Conservation (phyloP, 2,329 filamentous ascomycete genomes). For the Penicillium olsonii region DNA sequence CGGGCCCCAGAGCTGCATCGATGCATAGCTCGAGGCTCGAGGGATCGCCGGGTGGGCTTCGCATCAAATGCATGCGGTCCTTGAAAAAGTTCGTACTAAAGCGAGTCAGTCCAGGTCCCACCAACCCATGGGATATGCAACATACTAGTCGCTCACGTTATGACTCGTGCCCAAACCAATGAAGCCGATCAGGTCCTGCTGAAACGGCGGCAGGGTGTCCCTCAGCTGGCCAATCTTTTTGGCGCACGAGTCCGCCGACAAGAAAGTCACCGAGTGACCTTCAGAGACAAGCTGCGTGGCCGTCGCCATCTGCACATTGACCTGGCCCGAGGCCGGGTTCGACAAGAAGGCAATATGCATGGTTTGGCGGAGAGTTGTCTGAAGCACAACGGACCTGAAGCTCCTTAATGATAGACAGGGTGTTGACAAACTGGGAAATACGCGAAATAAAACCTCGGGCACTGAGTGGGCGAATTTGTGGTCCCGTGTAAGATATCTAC, state of each 20-base stretch:
- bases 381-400: neutral
- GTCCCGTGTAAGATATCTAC: neutral
- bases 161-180: neutral
- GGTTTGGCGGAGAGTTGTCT: neutral
- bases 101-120: neutral
- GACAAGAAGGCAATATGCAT: neutral
- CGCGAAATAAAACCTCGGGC: neutral
- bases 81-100: neutral
- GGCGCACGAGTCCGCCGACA: neutral
- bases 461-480: neutral
- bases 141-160: neutral
- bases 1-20: neutral
- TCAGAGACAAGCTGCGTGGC: neutral
- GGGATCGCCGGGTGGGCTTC: neutral
- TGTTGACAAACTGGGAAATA: neutral
- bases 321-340: neutral
- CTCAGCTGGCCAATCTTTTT: neutral
- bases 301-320: neutral
- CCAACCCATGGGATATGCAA: neutral
- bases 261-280: neutral
- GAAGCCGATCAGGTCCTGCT: neutral
- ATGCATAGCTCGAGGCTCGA: neutral
- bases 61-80: neutral
- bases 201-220: neutral
- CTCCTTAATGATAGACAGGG: neutral